These are phyloP conservation scores for Xylaria nigripes DNA, from an alignment of 495 filamentous ascomycete species.

Conservation along the genomic window DNA sequence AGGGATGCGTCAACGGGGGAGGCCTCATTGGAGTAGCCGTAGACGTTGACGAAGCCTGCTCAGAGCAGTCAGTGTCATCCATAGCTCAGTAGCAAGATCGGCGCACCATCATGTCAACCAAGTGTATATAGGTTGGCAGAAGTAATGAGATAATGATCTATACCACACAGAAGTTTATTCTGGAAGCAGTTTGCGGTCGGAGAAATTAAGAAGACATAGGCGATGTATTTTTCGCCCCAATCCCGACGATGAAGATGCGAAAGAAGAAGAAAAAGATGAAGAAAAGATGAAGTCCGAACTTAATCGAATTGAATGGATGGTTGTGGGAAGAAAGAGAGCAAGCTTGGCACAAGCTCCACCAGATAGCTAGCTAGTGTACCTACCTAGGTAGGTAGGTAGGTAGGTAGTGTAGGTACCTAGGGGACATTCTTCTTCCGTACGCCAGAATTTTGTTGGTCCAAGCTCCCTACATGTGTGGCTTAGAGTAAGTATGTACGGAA, in stretches of 20 bases:
- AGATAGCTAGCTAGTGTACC: too few species aligned
- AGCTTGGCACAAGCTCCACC: not conserved
- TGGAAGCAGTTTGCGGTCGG: not conserved
- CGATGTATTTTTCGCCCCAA: conserved; percentile 4
- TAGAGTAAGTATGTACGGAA: too few species aligned
- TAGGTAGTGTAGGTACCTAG: too few species aligned
- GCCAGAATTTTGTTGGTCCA: conserved; percentile 5
- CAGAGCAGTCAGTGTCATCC: not conserved
- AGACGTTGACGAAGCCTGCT: conserved; percentile 57
- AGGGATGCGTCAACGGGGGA: conserved; percentile 49
- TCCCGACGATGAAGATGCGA: conserved; percentile 4
- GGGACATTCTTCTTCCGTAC: too few species aligned
- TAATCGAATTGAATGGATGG: conserved; percentile 3
- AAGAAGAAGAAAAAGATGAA: not conserved
- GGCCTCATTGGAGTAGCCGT: conserved; percentile 60
- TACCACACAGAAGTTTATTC: too few species aligned
- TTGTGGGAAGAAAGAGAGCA: conserved; percentile 7
- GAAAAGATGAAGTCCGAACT: conserved; percentile 4
- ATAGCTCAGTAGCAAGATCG: not conserved
- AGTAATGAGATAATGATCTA: too few species aligned
- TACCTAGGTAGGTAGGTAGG: too few species aligned
- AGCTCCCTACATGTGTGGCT: conserved; percentile 12
- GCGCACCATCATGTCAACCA: conserved; percentile 23
- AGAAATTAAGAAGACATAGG: not conserved
- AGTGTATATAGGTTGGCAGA: too few species aligned